Conservation (phyloP, 1,284 basidiomycete genomes). For the Entoloma clypeatum region DNA sequence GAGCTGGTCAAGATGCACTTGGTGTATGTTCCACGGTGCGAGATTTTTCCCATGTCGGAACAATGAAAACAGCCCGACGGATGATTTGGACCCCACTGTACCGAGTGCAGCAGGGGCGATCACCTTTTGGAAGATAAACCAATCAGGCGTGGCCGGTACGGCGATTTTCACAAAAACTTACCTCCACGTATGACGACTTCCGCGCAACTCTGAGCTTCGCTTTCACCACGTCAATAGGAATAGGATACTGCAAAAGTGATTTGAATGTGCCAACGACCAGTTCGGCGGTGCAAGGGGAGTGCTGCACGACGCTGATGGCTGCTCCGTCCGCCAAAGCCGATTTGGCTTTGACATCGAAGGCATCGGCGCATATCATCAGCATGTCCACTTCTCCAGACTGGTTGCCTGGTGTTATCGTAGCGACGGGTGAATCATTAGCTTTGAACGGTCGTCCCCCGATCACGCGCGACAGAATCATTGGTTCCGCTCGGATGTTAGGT, state of each 20-base stretch:
- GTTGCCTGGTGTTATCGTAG: too few species aligned
- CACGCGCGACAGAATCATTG: slow-evolving; percentile 6
- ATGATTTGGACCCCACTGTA: not conserved
- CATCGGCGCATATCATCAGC: too few species aligned
- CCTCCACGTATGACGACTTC: slow-evolving; percentile 52
- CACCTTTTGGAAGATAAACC: too few species aligned
- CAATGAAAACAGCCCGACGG: slow-evolving; percentile 26
- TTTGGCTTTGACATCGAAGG: too few species aligned
- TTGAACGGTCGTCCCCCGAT: not conserved
- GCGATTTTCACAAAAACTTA: slow-evolving; percentile 21
- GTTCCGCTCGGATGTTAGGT: slow-evolving; percentile 23
- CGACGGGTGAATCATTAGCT: not conserved
- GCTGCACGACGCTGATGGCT: slow-evolving; percentile 21
- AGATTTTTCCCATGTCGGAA: slow-evolving; percentile 18
- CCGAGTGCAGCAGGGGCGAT: too few species aligned
- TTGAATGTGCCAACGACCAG: slow-evolving; percentile 19
- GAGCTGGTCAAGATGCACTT: slow-evolving; percentile 35
- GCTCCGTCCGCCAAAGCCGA: slow-evolving; percentile 18
- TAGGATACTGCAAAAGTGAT: slow-evolving; percentile 27
- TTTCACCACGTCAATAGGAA: slow-evolving; percentile 32
- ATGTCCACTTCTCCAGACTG: too few species aligned
- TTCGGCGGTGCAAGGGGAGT: slow-evolving; percentile 21
- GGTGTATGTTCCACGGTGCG: slow-evolving; percentile 39
- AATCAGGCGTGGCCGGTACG: too few species aligned
- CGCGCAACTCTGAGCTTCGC: slow-evolving; percentile 44